Evolutionary conservation across 2,329 filamentous ascomycete genomes (phyloP), one percentile per base, ranked within the genome.

Genomic region (Drechslerella dactyloides): DNA sequence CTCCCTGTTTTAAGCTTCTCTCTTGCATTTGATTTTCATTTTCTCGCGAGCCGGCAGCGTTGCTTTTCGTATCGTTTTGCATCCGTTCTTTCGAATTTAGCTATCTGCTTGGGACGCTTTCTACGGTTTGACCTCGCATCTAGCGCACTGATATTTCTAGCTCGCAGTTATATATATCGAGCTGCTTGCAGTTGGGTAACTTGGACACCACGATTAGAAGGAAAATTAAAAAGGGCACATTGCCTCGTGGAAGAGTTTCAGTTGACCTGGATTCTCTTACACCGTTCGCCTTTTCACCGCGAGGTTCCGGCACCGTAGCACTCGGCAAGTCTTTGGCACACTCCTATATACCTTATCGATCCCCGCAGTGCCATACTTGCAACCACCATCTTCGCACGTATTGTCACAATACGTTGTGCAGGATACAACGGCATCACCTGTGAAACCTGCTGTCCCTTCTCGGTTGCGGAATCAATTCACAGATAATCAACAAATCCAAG

Each of bases 41-140:
- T 64, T 52, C 60, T 37, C 51, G 17, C 27, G 4, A 33, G 56
- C 64, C 55, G 60, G 65, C 68, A 61, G 59, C 59, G 66, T 70
- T 64, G 66, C 59, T 70, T 61, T 33, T 64, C 55, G 59, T 70
- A 63, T 70, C 66, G 17, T 70, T 53, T 62, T 52, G 24, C 53
- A 51, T 63, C 42, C 13, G 13, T 37, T 68, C 48, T 33, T 56
- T 70, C n/a, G n/a, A n/a, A n/a, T n/a, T 60, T 27, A 54, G 63
- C 44, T 52, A 48, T 23, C 44, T 62, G 64, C 44, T 2, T 19
- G 50, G 54, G 59, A 69, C 63, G 8, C 27, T 33, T 33, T 33
- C 8, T 33, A 8, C 27, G 4, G 27, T 3, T 33, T 33, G 27
- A 33, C 27, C 27, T 33, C 27, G 8, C 27, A 33, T 60, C 27